Conservation (phyloP, 1,139 yeast genomes). For the Hemisphaericaspora xylofermentans region DNA sequence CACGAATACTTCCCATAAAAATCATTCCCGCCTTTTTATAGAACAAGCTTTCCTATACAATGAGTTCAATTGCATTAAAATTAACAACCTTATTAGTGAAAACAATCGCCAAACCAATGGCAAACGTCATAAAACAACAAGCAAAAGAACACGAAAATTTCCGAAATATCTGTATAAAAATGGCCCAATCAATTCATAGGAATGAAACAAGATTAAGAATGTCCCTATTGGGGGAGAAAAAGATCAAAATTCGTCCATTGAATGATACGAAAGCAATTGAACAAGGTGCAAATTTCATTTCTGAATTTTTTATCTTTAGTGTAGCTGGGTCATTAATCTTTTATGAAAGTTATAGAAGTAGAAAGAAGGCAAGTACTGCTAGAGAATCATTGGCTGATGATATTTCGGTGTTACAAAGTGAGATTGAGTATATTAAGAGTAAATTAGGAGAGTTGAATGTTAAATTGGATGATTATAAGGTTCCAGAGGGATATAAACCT, state of each 20-base stretch:
- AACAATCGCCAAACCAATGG: slow-evolving; percentile 82
- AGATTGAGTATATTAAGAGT: slow-evolving; percentile 54
- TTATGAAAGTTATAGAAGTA: slow-evolving; percentile 68
- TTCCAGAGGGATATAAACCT: slow-evolving; percentile 50
- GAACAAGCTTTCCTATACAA: no score
- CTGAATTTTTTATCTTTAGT: slow-evolving; percentile 72
- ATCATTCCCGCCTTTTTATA: no score
- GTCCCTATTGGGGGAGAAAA: slow-evolving; percentile 61
- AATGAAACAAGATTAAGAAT: slow-evolving; percentile 64
- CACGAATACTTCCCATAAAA: not conserved
- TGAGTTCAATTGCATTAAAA: slow-evolving; percentile 68
- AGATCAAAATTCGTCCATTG: slow-evolving; percentile 66
- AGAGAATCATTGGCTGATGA: slow-evolving; percentile 69
- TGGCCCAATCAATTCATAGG: slow-evolving; percentile 74
- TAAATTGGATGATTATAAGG: slow-evolving; percentile 45
- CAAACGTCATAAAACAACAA: slow-evolving; percentile 67
- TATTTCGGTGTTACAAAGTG: slow-evolving; percentile 65
- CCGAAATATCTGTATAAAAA: slow-evolving; percentile 57
- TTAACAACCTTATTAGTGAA: slow-evolving; percentile 71
- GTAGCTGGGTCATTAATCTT: slow-evolving; percentile 82
- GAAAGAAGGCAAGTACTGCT: slow-evolving; percentile 62
- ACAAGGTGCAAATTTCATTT: slow-evolving; percentile 75
- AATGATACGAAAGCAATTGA: slow-evolving; percentile 85
- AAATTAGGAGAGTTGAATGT: slow-evolving; percentile 28
- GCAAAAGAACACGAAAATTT: slow-evolving; percentile 75